Percentiles rank a stretch among this genome's conserved stretches.
These are phyloP conservation scores for Mycotypha africana DNA, from an alignment of 371 early-diverging fungal genomes.

Conservation along the genomic window DNA sequence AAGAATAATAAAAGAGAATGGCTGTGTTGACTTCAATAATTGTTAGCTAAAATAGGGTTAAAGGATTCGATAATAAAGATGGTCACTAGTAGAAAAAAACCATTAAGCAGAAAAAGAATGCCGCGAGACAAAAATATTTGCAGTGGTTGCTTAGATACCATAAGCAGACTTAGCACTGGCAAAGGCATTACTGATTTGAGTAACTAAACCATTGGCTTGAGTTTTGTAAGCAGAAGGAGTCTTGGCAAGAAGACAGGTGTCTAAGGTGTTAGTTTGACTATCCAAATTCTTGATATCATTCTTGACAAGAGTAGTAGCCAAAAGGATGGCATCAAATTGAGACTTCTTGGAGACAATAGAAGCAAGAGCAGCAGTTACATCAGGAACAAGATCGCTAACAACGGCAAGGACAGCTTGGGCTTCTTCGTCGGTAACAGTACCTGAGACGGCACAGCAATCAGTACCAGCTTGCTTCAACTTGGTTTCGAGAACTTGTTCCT, in stretches of 20 bases:
- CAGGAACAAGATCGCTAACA: slow-evolving; percentile 7
- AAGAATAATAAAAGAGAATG: too few relatives aligned
- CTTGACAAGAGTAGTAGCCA: slow-evolving; percentile 12
- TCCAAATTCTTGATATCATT: slow-evolving; percentile 9
- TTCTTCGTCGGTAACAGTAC: slow-evolving; percentile 6
- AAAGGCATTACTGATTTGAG: slow-evolving; percentile 10
- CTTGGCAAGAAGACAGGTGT: slow-evolving; percentile 11
- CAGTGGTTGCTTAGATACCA: slow-evolving; percentile 3
- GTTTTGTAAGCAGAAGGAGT: slow-evolving; percentile 7
- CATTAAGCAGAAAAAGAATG: too few relatives aligned
- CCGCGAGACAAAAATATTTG: too few relatives aligned
- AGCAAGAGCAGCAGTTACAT: slow-evolving; percentile 4
- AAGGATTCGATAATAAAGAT: too few relatives aligned
- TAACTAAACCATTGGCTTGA: slow-evolving; percentile 10
- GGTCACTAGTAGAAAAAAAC: too few relatives aligned
- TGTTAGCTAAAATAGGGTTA: too few relatives aligned
- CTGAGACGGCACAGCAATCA: slow-evolving; percentile 7
- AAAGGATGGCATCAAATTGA: slow-evolving; percentile 3
- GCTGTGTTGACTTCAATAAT: too few relatives aligned
- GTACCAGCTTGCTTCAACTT: slow-evolving; percentile 6
- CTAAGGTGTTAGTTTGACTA: slow-evolving; percentile 5
- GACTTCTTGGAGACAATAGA: slow-evolving; percentile 12
- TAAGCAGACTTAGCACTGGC: slow-evolving; percentile 13
- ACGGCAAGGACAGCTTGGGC: slow-evolving; percentile 10
- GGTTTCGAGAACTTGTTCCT: slow-evolving; percentile 7